These are phyloP conservation scores for Zoysia matrella DNA, from an alignment of 202 grass and related monocot species.

Conservation along the genomic window DNA sequence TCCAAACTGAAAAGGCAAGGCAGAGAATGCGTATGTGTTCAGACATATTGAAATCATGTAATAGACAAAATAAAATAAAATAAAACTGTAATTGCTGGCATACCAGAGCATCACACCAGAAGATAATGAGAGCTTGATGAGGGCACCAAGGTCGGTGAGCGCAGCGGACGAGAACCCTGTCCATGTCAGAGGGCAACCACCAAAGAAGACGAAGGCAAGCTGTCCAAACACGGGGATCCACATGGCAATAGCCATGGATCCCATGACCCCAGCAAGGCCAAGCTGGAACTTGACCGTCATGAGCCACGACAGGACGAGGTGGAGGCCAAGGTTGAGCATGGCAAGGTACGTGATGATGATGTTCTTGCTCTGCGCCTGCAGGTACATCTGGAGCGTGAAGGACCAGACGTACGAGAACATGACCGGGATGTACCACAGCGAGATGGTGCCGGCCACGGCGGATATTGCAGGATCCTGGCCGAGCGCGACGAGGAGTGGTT, in stretches of 20 bases:
- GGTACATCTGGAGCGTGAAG: conserved; percentile 87
- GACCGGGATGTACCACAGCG: conserved; percentile 76
- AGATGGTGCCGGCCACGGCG: conserved; percentile 53
- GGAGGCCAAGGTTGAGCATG: conserved; percentile 49
- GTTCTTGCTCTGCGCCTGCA: conserved; percentile 85
- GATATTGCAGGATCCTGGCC: conserved; percentile 64
- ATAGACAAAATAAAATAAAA: not conserved
- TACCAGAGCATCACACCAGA: conserved; percentile 93
- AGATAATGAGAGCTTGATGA: conserved; percentile 74
- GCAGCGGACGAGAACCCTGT: conserved; percentile 58
- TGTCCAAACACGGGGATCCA: conserved; percentile 74
- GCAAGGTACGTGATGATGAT: conserved; percentile 70
- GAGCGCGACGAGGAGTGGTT: conserved; percentile 54
- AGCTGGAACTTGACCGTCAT: conserved; percentile 43
- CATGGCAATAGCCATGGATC: conserved; percentile 61
- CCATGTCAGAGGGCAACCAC: conserved; percentile 81
- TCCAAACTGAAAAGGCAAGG: conserved; percentile 64
- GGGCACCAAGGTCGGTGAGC: conserved; percentile 47
- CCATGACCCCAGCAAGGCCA: conserved; percentile 61
- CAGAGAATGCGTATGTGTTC: not conserved
- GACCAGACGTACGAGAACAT: conserved; percentile 54
- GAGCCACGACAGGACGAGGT: conserved; percentile 59
- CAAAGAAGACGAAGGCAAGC: conserved; percentile 61
- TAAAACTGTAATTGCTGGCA: not conserved
- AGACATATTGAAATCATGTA: not conserved